phyloP scores from a whole-genome alignment of 768 basidiomycete genomes.

The Boletus rex-veris region DNA sequence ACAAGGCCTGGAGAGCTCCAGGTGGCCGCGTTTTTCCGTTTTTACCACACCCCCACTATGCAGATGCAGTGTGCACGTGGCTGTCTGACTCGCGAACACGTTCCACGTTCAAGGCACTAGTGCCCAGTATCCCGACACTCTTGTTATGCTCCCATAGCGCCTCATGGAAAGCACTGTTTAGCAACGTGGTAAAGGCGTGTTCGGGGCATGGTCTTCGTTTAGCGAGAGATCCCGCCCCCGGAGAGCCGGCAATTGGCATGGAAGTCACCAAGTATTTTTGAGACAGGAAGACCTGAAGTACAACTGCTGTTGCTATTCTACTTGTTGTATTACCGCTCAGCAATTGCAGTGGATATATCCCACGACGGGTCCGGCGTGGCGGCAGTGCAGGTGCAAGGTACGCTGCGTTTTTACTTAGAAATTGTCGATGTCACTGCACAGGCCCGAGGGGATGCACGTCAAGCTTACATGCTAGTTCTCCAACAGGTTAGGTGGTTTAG shows the following conservation, averaged over 20 bases:
- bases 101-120: slow-evolving; percentile 3
- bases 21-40: slow-evolving; percentile 11
- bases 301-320: not conserved
- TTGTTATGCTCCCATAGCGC: slow-evolving; percentile 16
- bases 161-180: slow-evolving; percentile 12
- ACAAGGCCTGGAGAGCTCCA: not conserved
- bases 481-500: slow-evolving; percentile 1
- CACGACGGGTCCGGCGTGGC: not conserved
- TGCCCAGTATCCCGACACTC: slow-evolving; percentile 2
- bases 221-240: slow-evolving; percentile 13
- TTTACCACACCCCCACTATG: not conserved
- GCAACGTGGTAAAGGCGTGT: slow-evolving; percentile 20
- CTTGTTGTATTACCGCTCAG: slow-evolving; percentile 5
- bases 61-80: not conserved
- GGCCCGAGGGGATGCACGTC: slow-evolving; percentile 5
- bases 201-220: slow-evolving; percentile 8
- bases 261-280: slow-evolving; percentile 1
- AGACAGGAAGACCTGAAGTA: not conserved
- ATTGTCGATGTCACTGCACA: slow-evolving; percentile 19
- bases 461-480: slow-evolving; percentile 3
- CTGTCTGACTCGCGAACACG: slow-evolving; percentile 3
- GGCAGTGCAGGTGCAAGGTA: slow-evolving; percentile 23
- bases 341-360: slow-evolving; percentile 8
- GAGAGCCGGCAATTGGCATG: slow-evolving; percentile 7
- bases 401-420: slow-evolving; percentile 6